Percentiles rank a stretch among this genome's conserved stretches.
Conservation (phyloP, 805 yeast genomes). For the Candida railenensis region DNA sequence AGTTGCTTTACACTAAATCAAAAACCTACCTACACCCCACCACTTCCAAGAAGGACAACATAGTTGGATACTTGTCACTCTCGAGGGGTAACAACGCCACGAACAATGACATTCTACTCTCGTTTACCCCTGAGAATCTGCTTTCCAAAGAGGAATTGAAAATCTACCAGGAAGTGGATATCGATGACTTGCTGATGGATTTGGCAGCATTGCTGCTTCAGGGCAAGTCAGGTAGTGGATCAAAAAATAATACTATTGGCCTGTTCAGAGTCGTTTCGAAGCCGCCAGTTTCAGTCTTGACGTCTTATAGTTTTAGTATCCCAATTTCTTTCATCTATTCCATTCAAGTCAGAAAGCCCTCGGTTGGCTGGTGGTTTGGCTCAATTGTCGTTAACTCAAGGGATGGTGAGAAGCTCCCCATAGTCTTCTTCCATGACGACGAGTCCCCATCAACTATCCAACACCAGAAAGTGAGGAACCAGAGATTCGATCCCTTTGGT, state of each 20-base stretch:
- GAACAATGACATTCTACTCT: conserved; percentile 57
- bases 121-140: conserved; percentile 66
- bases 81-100: conserved; percentile 51
- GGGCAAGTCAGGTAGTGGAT: neutral
- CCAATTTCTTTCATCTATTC: conserved; percentile 65
- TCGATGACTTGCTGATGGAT: conserved; percentile 28
- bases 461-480: conserved; percentile 58
- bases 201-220: conserved; percentile 16
- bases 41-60: conserved; percentile 66
- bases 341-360: conserved; percentile 80
- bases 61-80: conserved; percentile 74
- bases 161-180: conserved; percentile 50
- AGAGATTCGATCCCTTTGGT: conserved; percentile 73
- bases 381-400: conserved; percentile 73
- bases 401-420: conserved; percentile 69
- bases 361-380: conserved; percentile 90
- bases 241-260: neutral
- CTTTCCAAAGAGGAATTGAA: conserved; percentile 45
- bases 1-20: conserved; percentile 55
- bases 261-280: conserved; percentile 38
- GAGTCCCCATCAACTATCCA: conserved; percentile 72
- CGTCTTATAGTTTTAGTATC: conserved; percentile 69
- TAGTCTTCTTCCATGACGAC: conserved; percentile 89
- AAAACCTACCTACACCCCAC: conserved; percentile 87
- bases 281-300: conserved; percentile 51